A percentile compares a stretch with the other conserved stretches of the same genome.
Conservation (phyloP, 1,284 basidiomycete genomes). For the Rhodotorula sp. region DNA sequence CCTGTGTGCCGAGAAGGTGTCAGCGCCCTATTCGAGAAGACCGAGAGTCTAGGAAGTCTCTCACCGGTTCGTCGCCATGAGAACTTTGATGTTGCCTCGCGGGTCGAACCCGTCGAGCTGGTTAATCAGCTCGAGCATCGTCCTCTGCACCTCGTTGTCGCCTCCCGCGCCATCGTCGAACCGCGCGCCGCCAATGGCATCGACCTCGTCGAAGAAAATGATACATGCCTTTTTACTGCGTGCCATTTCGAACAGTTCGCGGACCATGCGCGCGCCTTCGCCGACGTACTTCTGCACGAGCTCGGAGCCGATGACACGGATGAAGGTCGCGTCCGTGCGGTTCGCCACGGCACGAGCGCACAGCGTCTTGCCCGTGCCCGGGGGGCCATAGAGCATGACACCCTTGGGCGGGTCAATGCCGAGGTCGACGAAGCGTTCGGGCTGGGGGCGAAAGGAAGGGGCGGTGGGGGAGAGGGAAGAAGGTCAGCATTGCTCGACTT, state of each 20-base stretch:
- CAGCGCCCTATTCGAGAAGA: neutral
- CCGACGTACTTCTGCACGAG: constrained; percentile 99
- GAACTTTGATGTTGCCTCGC: constrained; percentile 97
- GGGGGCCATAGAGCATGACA: constrained; percentile 90
- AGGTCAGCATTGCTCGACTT: neutral
- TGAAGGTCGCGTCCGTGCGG: constrained; percentile 98
- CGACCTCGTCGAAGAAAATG: constrained; percentile 99
- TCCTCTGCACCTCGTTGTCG: constrained; percentile 98
- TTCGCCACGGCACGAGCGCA: constrained; percentile 98
- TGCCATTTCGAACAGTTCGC: constrained; percentile 99
- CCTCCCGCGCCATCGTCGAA: constrained; percentile 97
- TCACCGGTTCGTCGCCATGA: constrained; percentile 97
- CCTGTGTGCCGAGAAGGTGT: constrained; percentile 54
- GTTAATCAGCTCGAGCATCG: constrained; percentile 99
- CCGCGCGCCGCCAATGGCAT: constrained; percentile 96
- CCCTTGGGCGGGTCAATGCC: constrained; percentile 99
- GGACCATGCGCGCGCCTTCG: constrained; percentile 97
- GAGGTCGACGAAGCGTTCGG: constrained; percentile 95
- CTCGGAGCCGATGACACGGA: constrained; percentile 98
- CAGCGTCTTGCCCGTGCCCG: constrained; percentile 97
- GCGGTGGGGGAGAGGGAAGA: neutral
- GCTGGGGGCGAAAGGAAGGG: constrained; percentile 60
- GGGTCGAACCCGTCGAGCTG: constrained; percentile 99
- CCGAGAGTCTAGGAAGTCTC: constrained; percentile 38
- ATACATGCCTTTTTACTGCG: constrained; percentile 98